Evolutionary conservation across 2,329 filamentous ascomycete genomes (phyloP), one percentile per base, ranked within the genome.

Genomic region (Sarocladium brachiariae): DNA sequence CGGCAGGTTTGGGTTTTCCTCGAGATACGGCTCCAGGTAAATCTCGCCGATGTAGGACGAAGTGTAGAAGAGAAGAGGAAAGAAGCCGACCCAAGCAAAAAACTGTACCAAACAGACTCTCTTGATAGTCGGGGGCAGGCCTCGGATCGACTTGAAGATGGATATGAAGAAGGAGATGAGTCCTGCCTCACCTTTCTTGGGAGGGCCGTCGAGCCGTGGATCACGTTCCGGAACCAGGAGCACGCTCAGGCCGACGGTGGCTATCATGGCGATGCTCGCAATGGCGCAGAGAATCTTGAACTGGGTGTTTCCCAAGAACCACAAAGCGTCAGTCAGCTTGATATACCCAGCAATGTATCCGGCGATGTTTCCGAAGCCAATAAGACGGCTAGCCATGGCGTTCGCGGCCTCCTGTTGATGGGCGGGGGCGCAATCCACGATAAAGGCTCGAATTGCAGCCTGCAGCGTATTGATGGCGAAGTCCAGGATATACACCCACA

Each of bases 391-490:
- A 18, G 92, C 89, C 91, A 95, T 96, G 35, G 92, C 86, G 69
- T 97, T 97, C 50, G 91, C 92, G 33, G 85, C 77, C 67, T 96
- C 91, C 70, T 97, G 92, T 65, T 97, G 92, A 61, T 96, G 91
- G 1, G 88, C 81, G 0, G 93, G 93, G 0, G 89, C 87, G 61
- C 90, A 92, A 63, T 97, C 92, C 21, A 96, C 87, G 50, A 97
- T 95, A 64, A 95, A 95, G 21, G 91, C 89, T 56, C 91, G 81
- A 61, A 96, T 87, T 4, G 84, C 87, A 46, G 93, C 92, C 77
- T 97, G 92, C 30, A 97, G 89, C 79, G 91, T 93, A 68, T 97
- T 97, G 71, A 97, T 93, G 60, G 91, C 83, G 66, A 97, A 93
- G 65, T 97, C 92, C 48, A 97, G 77, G 47, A 93, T 75, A 67